phyloP scores from a whole-genome alignment of 2,329 filamentous ascomycete genomes.

The Cytospora piceae region DNA sequence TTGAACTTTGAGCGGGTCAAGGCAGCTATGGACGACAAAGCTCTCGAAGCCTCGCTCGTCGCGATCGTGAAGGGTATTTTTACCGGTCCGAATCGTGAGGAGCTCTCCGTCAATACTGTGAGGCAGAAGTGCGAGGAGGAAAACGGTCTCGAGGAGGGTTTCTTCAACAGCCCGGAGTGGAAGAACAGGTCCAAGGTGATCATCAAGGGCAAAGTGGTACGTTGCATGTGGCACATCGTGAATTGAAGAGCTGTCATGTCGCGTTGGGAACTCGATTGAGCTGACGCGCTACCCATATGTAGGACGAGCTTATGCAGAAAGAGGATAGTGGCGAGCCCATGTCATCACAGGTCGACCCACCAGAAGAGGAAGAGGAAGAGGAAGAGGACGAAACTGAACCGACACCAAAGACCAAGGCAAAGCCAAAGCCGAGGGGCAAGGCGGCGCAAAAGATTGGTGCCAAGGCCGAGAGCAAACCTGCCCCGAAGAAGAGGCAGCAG shows the following conservation, averaged over 20 bases:
- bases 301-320: constrained; percentile 22
- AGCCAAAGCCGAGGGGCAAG: constrained; percentile 17
- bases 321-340: constrained; percentile 18
- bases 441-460: constrained; percentile 38
- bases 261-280: neutral
- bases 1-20: neutral
- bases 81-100: constrained; percentile 45
- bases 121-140: constrained; percentile 56
- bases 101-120: constrained; percentile 60
- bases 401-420: constrained; percentile 14
- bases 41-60: constrained; percentile 51
- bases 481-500: constrained; percentile 34
- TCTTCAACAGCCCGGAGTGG: constrained; percentile 56
- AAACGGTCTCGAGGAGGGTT: constrained; percentile 53
- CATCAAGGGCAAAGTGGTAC: constrained; percentile 60
- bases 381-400: constrained; percentile 24
- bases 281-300: constrained; percentile 6
- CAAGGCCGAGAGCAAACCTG: constrained; percentile 45
- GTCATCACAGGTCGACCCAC: constrained; percentile 14
- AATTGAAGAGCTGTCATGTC: too few species aligned
- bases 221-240: constrained; percentile 35
- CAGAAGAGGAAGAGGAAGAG: constrained; percentile 30
- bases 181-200: constrained; percentile 61
- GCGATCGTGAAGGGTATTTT: constrained; percentile 53
- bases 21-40: constrained; percentile 31